Conservation (phyloP, 352 stramenopile genomes). For the Phytopythium kandeliae region DNA sequence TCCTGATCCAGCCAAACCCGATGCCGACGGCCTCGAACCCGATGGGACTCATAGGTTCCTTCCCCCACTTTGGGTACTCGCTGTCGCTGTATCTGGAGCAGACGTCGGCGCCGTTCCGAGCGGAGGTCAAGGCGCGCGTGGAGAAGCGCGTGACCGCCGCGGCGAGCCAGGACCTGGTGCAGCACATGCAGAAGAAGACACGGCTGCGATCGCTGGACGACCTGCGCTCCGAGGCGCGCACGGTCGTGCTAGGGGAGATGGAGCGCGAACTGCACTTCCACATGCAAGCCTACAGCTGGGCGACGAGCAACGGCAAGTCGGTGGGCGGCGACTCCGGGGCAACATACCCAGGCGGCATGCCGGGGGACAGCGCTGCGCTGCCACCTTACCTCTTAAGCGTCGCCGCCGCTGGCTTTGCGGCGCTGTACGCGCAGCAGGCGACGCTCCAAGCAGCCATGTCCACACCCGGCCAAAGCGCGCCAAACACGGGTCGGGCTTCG, state of each 20-base stretch:
- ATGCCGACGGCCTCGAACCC: conserved; percentile 67
- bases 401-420: conserved; percentile 44
- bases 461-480: neutral
- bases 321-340: conserved; percentile 11
- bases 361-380: conserved; percentile 20
- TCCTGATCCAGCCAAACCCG: conserved; percentile 77
- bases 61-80: conserved; percentile 59
- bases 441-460: conserved; percentile 24
- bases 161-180: conserved; percentile 63
- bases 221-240: conserved; percentile 55
- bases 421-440: conserved; percentile 53
- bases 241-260: conserved; percentile 58
- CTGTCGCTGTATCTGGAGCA: conserved; percentile 73
- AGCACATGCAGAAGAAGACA: conserved; percentile 85
- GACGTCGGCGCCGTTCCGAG: conserved; percentile 56
- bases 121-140: conserved; percentile 63
- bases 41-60: conserved; percentile 46
- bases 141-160: conserved; percentile 72
- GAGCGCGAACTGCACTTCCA: conserved; percentile 68
- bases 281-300: conserved; percentile 68
- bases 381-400: conserved; percentile 58
- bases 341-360: neutral
- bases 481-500: neutral
- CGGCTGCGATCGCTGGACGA: conserved; percentile 64
- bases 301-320: conserved; percentile 19